Evolutionary conservation across 306 rosid species (phyloP).

Genomic region (Geum urbanum): DNA sequence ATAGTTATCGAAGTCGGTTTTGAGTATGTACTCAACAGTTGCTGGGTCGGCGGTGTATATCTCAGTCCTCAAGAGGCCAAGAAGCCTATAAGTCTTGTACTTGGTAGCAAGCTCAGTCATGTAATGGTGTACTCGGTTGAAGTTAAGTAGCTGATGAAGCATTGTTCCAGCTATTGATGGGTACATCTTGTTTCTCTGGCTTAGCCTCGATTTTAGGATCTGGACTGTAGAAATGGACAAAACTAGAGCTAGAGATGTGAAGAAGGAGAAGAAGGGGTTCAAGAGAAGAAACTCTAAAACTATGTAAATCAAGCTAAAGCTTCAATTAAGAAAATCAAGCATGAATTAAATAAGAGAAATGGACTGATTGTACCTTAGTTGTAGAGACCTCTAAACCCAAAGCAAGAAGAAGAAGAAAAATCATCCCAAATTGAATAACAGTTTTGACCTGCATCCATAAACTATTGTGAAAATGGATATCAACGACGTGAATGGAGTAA

Average conservation of each 20-base stretch:
- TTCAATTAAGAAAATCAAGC: too few relatives aligned
- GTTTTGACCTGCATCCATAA: too few relatives aligned
- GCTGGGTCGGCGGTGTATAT: slow-evolving; percentile 64
- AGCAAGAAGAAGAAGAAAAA: too few relatives aligned
- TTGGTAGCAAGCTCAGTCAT: slow-evolving; percentile 75
- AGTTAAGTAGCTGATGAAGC: slow-evolving; percentile 60
- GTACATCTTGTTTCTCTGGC: slow-evolving; percentile 37
- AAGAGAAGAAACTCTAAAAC: slow-evolving; percentile 41
- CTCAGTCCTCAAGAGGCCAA: slow-evolving; percentile 52
- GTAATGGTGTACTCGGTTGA: slow-evolving; percentile 64
- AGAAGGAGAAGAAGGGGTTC: slow-evolving; percentile 22
- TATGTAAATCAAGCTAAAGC: too few relatives aligned
- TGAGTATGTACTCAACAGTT: slow-evolving; percentile 80
- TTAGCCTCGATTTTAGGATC: slow-evolving; percentile 24
- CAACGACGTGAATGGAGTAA: too few relatives aligned
- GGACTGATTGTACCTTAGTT: too few relatives aligned
- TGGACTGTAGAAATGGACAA: slow-evolving; percentile 26
- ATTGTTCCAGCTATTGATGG: slow-evolving; percentile 72
- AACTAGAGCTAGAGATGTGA: slow-evolving; percentile 7
- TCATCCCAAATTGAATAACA: too few relatives aligned
- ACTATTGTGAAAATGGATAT: too few relatives aligned
- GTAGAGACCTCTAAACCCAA: too few relatives aligned
- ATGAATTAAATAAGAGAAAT: too few relatives aligned
- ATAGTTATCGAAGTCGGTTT: slow-evolving; percentile 64
- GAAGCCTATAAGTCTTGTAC: slow-evolving; percentile 67